Conservation (phyloP, 225 moss, liverwort and hornwort genomes). For the Bryum argenteum region DNA sequence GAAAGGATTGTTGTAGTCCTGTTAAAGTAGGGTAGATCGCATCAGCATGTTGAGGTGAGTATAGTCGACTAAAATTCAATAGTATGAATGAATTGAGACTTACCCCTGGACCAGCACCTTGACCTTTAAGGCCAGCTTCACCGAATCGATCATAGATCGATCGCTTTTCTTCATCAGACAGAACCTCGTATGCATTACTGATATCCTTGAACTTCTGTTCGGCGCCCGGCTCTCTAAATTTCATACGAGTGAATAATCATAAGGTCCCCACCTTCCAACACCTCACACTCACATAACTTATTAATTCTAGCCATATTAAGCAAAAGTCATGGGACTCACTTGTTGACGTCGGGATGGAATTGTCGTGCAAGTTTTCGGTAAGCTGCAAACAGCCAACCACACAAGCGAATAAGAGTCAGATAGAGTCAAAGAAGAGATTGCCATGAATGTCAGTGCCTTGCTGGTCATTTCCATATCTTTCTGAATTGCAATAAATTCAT, state of each 20-base stretch:
- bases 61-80: not conserved
- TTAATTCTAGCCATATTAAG: conserved; percentile 1
- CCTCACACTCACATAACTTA: conserved; percentile 10
- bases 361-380: conserved; percentile 90
- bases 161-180: conserved; percentile 93
- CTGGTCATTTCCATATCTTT: not conserved
- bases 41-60: not conserved
- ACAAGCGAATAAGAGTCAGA: conserved; percentile 11
- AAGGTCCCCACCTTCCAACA: not conserved
- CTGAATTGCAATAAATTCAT: not conserved
- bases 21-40: conserved; percentile 7
- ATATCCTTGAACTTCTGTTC: conserved; percentile 98
- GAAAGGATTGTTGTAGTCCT: conserved; percentile 95
- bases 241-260: not conserved
- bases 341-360: conserved; percentile 97
- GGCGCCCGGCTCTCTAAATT: conserved; percentile 73
- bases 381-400: conserved; percentile 52
- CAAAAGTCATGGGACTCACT: conserved; percentile 52
- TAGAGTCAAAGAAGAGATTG: not conserved
- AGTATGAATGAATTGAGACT: conserved; percentile 10
- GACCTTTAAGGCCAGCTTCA: conserved; percentile 95
- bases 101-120: conserved; percentile 88
- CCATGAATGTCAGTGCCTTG: not conserved
- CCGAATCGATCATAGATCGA: conserved; percentile 91
- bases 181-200: conserved; percentile 96